phyloP scores from a whole-genome alignment of 1,284 basidiomycete species.

The Melampsora americana region DNA sequence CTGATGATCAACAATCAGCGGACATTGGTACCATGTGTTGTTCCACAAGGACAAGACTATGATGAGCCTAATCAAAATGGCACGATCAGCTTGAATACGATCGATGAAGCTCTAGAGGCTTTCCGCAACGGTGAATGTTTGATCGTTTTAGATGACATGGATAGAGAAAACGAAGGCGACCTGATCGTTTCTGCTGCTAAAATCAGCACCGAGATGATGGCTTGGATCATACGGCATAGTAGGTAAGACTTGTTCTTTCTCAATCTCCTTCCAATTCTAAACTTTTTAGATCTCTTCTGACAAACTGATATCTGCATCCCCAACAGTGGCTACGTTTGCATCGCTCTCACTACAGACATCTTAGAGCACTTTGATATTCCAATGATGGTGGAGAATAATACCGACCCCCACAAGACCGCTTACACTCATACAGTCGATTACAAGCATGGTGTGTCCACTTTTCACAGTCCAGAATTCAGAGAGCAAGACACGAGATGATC shows the following conservation, averaged over 20 bases:
- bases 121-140: conserved; percentile 81
- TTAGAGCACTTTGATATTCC: conserved; percentile 79
- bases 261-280: not conserved
- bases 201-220: conserved; percentile 93
- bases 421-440: conserved; percentile 97
- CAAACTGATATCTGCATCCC: not conserved
- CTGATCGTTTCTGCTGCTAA: conserved; percentile 76
- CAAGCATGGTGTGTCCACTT: conserved; percentile 64
- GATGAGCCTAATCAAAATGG: not conserved
- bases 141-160: conserved; percentile 91
- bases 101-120: conserved; percentile 75
- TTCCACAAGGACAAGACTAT: conserved; percentile 11
- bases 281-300: not conserved
- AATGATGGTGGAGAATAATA: conserved; percentile 87
- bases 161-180: conserved; percentile 90
- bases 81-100: conserved; percentile 62
- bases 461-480: conserved; percentile 32
- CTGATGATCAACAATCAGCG: too few relatives aligned
- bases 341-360: conserved; percentile 72
- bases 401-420: conserved; percentile 87
- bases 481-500: not conserved
- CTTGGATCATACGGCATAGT: conserved; percentile 95
- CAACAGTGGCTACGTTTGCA: conserved; percentile 91
- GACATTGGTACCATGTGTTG: not conserved
- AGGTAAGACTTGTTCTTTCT: conserved; percentile 61